These are phyloP conservation scores for Aspergillus glaucus DNA, from an alignment of 2,329 filamentous ascomycete genomes.

Conservation along the genomic window DNA sequence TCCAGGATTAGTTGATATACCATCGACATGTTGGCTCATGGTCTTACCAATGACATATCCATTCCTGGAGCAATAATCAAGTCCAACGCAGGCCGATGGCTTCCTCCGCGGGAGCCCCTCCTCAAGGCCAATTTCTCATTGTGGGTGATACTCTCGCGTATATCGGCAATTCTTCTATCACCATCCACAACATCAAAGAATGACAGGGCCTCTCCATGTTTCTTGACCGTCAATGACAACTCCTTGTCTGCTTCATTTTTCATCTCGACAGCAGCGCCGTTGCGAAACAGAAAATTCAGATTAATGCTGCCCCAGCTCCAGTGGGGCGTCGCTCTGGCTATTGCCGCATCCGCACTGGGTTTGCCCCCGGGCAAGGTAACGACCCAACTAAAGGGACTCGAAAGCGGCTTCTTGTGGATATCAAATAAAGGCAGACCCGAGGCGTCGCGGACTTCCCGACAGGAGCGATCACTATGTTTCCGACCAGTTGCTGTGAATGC, in stretches of 20 bases:
- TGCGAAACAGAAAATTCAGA: constrained; percentile 12
- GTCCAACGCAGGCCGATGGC: constrained; percentile 6
- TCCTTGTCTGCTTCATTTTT: constrained; percentile 8
- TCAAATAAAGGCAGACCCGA: constrained; percentile 23
- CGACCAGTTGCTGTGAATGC: constrained; percentile 19
- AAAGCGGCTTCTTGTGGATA: constrained; percentile 12
- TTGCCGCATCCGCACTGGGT: not conserved
- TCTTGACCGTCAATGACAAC: constrained; percentile 9
- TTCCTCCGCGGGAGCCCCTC: not conserved
- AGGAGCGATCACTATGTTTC: constrained; percentile 16
- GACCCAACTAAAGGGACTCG: constrained; percentile 7
- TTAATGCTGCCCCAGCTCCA: constrained; percentile 3
- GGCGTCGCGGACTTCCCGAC: constrained; percentile 19
- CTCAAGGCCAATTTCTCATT: constrained; percentile 16
- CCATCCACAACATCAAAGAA: constrained; percentile 17
- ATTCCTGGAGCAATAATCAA: constrained; percentile 4
- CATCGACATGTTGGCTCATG: not conserved
- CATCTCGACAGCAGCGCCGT: constrained; percentile 7
- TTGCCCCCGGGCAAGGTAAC: constrained; percentile 10
- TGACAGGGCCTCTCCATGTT: constrained; percentile 8
- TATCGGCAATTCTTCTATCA: constrained; percentile 14
- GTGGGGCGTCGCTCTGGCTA: constrained; percentile 8
- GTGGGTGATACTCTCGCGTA: constrained; percentile 15
- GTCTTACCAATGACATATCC: constrained; percentile 6
- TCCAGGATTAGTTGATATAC: not conserved